Conservation (phyloP, 345 rosid genomes). For the Geranium rotundifolium region DNA sequence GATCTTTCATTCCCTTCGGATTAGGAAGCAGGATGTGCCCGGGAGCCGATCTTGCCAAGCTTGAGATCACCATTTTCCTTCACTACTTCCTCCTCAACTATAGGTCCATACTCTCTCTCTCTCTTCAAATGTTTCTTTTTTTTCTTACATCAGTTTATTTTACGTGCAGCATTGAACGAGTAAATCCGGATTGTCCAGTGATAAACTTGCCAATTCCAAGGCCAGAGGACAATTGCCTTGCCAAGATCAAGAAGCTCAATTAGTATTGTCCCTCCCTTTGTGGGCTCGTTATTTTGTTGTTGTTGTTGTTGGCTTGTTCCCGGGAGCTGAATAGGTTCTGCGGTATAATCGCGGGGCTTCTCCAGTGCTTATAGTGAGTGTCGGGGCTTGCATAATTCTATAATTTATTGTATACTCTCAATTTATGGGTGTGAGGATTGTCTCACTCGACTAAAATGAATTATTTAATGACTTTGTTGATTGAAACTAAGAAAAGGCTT, state of each 20-base stretch:
- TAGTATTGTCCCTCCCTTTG: not conserved
- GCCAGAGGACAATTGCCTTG: conserved; percentile 22
- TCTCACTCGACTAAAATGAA: no score
- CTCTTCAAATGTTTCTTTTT: not conserved
- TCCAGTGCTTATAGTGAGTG: no score
- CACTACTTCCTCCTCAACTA: conserved; percentile 42
- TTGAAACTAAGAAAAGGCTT: no score
- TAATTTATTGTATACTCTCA: no score
- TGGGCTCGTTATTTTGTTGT: no score
- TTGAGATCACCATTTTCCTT: conserved; percentile 35
- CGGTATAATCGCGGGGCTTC: no score
- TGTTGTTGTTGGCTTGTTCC: no score
- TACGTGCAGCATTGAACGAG: conserved; percentile 11
- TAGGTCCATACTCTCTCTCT: not conserved
- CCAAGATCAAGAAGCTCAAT: conserved; percentile 8
- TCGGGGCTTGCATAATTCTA: no score
- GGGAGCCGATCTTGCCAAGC: conserved; percentile 41
- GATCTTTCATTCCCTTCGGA: conserved; percentile 47
- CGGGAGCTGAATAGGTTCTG: no score
- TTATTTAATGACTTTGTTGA: no score
- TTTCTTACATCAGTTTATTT: not conserved
- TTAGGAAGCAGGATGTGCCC: conserved; percentile 39
- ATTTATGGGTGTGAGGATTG: no score
- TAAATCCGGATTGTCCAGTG: conserved; percentile 3
- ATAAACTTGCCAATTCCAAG: conserved; percentile 8